phyloP scores from a whole-genome alignment of 108 stramenopile genomes.

The Phaeodactylum tricornutum region DNA sequence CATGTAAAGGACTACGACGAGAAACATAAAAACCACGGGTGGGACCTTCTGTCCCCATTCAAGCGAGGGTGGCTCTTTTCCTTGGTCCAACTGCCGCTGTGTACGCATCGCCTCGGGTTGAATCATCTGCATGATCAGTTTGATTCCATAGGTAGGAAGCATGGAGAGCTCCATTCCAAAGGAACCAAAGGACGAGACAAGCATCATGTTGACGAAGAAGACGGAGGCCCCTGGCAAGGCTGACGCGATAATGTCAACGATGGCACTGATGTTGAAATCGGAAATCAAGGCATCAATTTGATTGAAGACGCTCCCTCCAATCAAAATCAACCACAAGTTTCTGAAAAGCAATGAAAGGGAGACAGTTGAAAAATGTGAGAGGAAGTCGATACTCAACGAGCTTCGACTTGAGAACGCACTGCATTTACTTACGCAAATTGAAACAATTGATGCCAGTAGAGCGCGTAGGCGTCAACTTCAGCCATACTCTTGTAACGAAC shows the following conservation, averaged over 20 bases:
- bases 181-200: constrained; percentile 12
- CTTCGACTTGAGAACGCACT: neutral
- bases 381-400: neutral
- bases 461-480: constrained; percentile 33
- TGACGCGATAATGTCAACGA: constrained; percentile 19
- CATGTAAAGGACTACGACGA: constrained; percentile 13
- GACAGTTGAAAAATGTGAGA: no score
- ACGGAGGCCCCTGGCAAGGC: constrained; percentile 24
- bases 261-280: constrained; percentile 11
- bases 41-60: constrained; percentile 26
- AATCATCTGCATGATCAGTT: constrained; percentile 11
- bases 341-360: neutral
- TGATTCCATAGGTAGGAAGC: constrained; percentile 14
- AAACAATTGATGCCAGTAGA: constrained; percentile 25
- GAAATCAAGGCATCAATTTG: constrained; percentile 15
- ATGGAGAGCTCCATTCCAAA: constrained; percentile 25
- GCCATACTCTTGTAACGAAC: constrained; percentile 18
- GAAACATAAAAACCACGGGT: constrained; percentile 10
- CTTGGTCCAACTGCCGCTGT: constrained; percentile 23
- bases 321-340: constrained; percentile 47
- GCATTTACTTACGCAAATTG: no score
- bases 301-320: constrained; percentile 34
- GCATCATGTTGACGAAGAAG: constrained; percentile 28
- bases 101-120: constrained; percentile 13
- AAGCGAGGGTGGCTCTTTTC: constrained; percentile 11